phyloP scores from a whole-genome alignment of 305 asterid species.

The Nicotiana rustica region DNA sequence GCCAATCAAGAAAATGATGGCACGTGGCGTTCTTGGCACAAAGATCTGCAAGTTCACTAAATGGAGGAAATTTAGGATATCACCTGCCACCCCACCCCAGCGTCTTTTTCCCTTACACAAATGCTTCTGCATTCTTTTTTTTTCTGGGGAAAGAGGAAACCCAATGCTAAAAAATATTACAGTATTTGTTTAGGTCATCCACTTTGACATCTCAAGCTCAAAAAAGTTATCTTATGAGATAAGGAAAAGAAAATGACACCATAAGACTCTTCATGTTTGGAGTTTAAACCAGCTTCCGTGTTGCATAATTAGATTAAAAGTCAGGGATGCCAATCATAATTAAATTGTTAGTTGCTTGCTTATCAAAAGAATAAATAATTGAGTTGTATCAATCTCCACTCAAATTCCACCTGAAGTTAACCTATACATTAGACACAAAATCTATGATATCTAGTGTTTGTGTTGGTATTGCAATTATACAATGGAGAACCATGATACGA shows the following conservation, averaged over 20 bases:
- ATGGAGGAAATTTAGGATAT: too few species aligned
- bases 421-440: neutral
- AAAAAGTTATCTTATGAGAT: neutral
- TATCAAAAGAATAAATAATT: neutral
- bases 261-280: neutral
- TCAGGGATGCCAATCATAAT: too few species aligned
- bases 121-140: neutral
- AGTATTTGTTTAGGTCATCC: neutral
- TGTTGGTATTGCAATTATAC: neutral
- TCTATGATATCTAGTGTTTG: too few species aligned
- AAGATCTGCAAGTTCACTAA: neutral
- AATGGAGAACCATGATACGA: neutral
- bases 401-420: neutral
- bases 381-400: neutral
- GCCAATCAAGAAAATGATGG: conserved; percentile 26
- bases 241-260: neutral
- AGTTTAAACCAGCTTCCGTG: neutral
- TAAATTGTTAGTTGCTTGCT: too few species aligned
- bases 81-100: too few species aligned
- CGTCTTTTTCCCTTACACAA: neutral
- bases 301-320: neutral
- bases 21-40: neutral
- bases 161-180: neutral
- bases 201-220: conserved; percentile 25
- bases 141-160: neutral